Evolutionary conservation across 2,329 filamentous ascomycete genomes (phyloP).

Genomic region (Fusarium napiforme): DNA sequence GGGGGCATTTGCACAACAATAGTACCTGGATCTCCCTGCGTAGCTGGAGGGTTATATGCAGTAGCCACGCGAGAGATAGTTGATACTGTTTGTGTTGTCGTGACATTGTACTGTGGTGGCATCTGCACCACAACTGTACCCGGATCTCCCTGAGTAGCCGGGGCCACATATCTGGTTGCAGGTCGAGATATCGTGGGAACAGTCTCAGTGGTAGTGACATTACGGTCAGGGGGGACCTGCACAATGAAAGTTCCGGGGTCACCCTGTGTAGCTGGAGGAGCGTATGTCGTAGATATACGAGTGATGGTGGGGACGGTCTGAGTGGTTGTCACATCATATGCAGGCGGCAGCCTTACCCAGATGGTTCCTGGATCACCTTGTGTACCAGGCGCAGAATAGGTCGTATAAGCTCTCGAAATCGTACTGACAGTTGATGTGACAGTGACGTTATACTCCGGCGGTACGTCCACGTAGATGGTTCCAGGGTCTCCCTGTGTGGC

Average conservation of each 20-base stretch:
- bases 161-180: conserved; percentile 3
- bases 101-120: conserved; percentile 12
- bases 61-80: not conserved
- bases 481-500: conserved; percentile 11
- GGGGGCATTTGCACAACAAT: conserved; percentile 4
- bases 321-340: conserved; percentile 13
- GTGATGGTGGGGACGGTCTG: conserved; percentile 1
- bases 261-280: not conserved
- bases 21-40: conserved; percentile 6
- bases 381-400: not conserved
- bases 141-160: conserved; percentile 5
- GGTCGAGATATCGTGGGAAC: not conserved
- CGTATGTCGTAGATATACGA: not conserved
- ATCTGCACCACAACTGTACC: conserved; percentile 17
- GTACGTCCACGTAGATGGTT: conserved; percentile 2
- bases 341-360: not conserved
- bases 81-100: not conserved
- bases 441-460: conserved; percentile 1
- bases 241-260: conserved; percentile 18
- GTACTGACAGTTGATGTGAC: not conserved
- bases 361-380: conserved; percentile 21
- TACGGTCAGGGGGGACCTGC: not conserved
- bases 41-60: not conserved
- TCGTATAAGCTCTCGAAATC: not conserved
- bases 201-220: conserved; percentile 4